Conservation (phyloP, 768 basidiomycete species). For the Porphyrellus cyaneotinctus region DNA sequence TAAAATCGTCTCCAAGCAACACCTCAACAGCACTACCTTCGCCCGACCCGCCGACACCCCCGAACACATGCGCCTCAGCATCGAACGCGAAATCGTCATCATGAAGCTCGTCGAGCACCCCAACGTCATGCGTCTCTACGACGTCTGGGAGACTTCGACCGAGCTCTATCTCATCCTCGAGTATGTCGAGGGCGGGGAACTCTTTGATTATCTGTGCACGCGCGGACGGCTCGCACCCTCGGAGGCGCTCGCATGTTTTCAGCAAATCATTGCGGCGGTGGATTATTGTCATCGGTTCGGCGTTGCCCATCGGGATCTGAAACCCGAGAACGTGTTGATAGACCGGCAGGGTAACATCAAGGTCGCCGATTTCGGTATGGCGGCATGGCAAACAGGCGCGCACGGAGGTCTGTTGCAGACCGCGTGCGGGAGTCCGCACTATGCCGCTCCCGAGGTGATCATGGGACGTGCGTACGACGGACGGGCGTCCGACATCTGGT, state of each 20-base stretch:
- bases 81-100: slow-evolving; percentile 93
- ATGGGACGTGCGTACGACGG: slow-evolving; percentile 82
- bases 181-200: slow-evolving; percentile 91
- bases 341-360: slow-evolving; percentile 85
- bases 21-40: slow-evolving; percentile 55
- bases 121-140: slow-evolving; percentile 90
- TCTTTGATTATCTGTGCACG: slow-evolving; percentile 87
- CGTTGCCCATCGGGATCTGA: slow-evolving; percentile 90
- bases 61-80: slow-evolving; percentile 72
- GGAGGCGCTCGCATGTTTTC: slow-evolving; percentile 84
- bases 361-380: slow-evolving; percentile 97
- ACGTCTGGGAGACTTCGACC: slow-evolving; percentile 92
- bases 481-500: slow-evolving; percentile 91
- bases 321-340: slow-evolving; percentile 90
- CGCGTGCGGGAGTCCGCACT: slow-evolving; percentile 92
- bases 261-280: slow-evolving; percentile 88
- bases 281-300: slow-evolving; percentile 94
- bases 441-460: slow-evolving; percentile 91
- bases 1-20: slow-evolving; percentile 86
- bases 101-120: slow-evolving; percentile 98
- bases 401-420: slow-evolving; percentile 63
- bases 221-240: slow-evolving; percentile 63
- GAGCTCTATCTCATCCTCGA: slow-evolving; percentile 91
- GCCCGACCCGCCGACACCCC: slow-evolving; percentile 62
- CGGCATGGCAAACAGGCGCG: slow-evolving; percentile 75